phyloP scores from a whole-genome alignment of 1,139 yeast species.

The Meyerozyma guilliermondii region DNA sequence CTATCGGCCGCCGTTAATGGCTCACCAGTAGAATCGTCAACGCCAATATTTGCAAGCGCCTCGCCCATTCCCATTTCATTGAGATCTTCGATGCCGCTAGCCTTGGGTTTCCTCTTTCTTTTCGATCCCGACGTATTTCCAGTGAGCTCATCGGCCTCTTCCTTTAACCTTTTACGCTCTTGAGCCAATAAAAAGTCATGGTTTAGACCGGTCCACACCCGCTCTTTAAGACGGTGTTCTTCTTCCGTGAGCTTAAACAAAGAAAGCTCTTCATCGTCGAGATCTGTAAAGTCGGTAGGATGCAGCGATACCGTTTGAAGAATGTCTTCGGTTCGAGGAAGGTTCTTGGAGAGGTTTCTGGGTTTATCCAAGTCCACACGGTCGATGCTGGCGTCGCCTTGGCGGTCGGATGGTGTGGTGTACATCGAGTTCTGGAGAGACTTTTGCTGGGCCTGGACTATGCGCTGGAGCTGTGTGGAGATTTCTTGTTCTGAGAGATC shows the following conservation, averaged over 20 bases:
- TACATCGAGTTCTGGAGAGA: constrained; percentile 16
- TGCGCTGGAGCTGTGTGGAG: constrained; percentile 16
- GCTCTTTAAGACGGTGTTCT: constrained; percentile 63
- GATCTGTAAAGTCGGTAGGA: constrained; percentile 61
- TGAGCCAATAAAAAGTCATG: constrained; percentile 82
- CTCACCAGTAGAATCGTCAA: constrained; percentile 43
- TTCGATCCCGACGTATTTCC: constrained; percentile 59
- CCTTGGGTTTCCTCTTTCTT: constrained; percentile 36
- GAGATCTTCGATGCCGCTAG: constrained; percentile 17
- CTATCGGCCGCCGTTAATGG: constrained; percentile 61
- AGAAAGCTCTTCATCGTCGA: constrained; percentile 64
- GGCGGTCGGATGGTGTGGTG: constrained; percentile 20
- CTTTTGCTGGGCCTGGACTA: constrained; percentile 19
- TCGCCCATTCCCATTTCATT: constrained; percentile 32
- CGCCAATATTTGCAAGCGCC: constrained; percentile 33
- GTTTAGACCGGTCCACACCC: constrained; percentile 84
- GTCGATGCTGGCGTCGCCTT: constrained; percentile 15
- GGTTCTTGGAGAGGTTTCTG: constrained; percentile 40
- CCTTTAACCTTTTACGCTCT: constrained; percentile 76
- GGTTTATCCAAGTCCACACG: constrained; percentile 43
- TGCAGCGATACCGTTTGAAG: constrained; percentile 54
- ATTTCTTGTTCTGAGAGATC: constrained; percentile 19
- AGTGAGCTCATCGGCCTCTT: constrained; percentile 79
- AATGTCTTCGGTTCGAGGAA: constrained; percentile 54
- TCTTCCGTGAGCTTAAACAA: constrained; percentile 55